phyloP scores from a whole-genome alignment of 2,329 filamentous ascomycete genomes.

The Rosellinia necatrix region DNA sequence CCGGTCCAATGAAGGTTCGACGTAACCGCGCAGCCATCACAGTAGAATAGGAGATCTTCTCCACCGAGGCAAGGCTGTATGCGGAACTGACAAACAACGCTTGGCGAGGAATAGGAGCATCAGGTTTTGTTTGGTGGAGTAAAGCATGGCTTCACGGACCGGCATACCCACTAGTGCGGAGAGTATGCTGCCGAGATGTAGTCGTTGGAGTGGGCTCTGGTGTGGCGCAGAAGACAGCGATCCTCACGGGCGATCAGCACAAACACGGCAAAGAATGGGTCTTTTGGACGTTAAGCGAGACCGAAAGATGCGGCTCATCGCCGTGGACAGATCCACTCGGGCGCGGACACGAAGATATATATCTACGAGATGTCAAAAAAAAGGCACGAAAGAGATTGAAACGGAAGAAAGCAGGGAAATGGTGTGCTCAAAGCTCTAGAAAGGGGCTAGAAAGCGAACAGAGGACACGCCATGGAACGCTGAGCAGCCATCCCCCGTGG shows the following conservation, averaged over 20 bases:
- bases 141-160: constrained; percentile 22
- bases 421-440: constrained; percentile 8
- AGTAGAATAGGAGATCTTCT: constrained; percentile 5
- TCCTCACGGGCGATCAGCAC: constrained; percentile 18
- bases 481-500: neutral
- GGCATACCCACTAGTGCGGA: constrained; percentile 25
- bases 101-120: neutral
- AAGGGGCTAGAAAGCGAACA: neutral
- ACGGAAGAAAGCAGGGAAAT: constrained; percentile 20
- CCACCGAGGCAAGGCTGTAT: constrained; percentile 14
- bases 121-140: constrained; percentile 1
- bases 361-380: constrained; percentile 9
- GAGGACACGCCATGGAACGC: constrained; percentile 12
- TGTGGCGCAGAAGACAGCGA: constrained; percentile 18
- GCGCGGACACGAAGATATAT: constrained; percentile 4
- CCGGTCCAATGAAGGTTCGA: constrained; percentile 22
- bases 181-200: constrained; percentile 27
- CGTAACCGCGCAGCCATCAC: constrained; percentile 3
- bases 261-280: constrained; percentile 18
- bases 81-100: neutral
- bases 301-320: constrained; percentile 17
- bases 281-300: constrained; percentile 17
- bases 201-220: constrained; percentile 18
- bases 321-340: constrained; percentile 22
- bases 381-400: constrained; percentile 15